These are phyloP conservation scores for Farysia itapuensis DNA, from an alignment of 1,284 basidiomycete species.

Conservation along the genomic window DNA sequence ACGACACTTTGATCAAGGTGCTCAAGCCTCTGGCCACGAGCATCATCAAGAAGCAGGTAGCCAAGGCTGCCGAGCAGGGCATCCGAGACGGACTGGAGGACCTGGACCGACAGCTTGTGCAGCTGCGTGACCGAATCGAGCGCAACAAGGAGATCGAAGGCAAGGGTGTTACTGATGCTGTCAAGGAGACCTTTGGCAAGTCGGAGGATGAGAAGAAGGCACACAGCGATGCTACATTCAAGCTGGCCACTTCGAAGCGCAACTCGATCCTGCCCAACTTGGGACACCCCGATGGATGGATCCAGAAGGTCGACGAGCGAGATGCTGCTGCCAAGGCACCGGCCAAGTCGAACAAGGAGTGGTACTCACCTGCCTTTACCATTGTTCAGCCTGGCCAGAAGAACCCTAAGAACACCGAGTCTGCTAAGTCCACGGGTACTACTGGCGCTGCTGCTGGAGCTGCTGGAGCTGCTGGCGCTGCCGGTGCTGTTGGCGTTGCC, in stretches of 20 bases:
- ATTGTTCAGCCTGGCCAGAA: conserved; percentile 41
- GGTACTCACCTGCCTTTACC: conserved; percentile 70
- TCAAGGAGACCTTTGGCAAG: conserved; percentile 69
- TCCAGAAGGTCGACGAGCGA: conserved; percentile 69
- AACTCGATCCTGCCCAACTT: conserved; percentile 62
- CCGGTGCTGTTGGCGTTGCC: conserved; percentile 8
- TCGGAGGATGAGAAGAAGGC: conserved; percentile 54
- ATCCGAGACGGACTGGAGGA: conserved; percentile 81
- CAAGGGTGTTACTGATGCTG: conserved; percentile 59
- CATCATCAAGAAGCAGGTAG: conserved; percentile 86
- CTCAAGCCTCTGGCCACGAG: conserved; percentile 62
- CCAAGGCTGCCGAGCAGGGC: conserved; percentile 76
- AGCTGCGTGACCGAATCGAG: conserved; percentile 73
- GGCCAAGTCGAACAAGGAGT: conserved; percentile 64
- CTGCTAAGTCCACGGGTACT: conserved; percentile 25
- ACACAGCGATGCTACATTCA: conserved; percentile 49
- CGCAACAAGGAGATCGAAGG: conserved; percentile 38
- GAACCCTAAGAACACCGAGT: conserved; percentile 34
- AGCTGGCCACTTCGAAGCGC: conserved; percentile 51
- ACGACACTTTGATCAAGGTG: conserved; percentile 86
- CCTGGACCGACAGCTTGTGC: conserved; percentile 81
- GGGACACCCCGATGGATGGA: conserved; percentile 73
- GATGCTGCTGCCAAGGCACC: conserved; percentile 63
- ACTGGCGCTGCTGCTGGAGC: conserved; percentile 11
- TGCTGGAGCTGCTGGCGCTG: conserved; percentile 5